Evolutionary conservation across 768 basidiomycete genomes (phyloP).

Genomic region (Boletales sp.): DNA sequence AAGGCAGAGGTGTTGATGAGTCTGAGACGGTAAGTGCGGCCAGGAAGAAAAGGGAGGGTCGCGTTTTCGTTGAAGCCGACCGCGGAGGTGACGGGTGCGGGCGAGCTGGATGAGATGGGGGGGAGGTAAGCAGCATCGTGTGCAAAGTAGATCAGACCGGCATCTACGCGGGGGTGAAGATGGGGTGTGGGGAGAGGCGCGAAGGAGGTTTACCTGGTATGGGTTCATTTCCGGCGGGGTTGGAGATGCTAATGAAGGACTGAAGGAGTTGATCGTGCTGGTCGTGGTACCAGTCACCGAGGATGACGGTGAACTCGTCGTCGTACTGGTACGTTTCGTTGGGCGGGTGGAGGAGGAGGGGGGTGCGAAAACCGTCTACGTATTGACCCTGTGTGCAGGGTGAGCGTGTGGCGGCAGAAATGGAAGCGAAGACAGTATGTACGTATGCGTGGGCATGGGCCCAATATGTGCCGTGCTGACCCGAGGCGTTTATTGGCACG

Average conservation of each 20-base stretch:
- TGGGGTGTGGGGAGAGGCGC: neutral
- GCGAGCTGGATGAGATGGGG: conserved; percentile 49
- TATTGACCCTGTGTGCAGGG: conserved; percentile 66
- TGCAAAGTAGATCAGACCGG: conserved; percentile 80
- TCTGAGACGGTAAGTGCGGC: conserved; percentile 87
- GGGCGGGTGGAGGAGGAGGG: conserved; percentile 71
- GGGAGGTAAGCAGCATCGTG: conserved; percentile 70
- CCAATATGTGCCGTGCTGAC: conserved; percentile 82
- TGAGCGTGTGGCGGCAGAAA: neutral
- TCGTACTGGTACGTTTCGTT: conserved; percentile 74
- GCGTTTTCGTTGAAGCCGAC: conserved; percentile 89
- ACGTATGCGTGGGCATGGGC: conserved; percentile 64
- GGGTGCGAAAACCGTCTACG: conserved; percentile 88
- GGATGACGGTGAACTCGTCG: conserved; percentile 82
- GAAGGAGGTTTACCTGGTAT: conserved; percentile 59
- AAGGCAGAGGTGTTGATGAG: conserved; percentile 83
- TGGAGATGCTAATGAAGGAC: conserved; percentile 64
- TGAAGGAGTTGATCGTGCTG: conserved; percentile 61
- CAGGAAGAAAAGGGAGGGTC: conserved; percentile 73
- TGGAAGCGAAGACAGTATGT: neutral
- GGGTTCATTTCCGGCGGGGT: conserved; percentile 86
- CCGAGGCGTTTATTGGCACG: conserved; percentile 63
- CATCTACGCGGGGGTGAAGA: conserved; percentile 42
- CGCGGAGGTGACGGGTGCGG: conserved; percentile 49
- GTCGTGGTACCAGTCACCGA: conserved; percentile 92